A percentile compares a stretch with the other conserved stretches of the same genome.
phyloP scores from a whole-genome alignment of 176 grass and related monocot species.

The Hordeum marinum region DNA sequence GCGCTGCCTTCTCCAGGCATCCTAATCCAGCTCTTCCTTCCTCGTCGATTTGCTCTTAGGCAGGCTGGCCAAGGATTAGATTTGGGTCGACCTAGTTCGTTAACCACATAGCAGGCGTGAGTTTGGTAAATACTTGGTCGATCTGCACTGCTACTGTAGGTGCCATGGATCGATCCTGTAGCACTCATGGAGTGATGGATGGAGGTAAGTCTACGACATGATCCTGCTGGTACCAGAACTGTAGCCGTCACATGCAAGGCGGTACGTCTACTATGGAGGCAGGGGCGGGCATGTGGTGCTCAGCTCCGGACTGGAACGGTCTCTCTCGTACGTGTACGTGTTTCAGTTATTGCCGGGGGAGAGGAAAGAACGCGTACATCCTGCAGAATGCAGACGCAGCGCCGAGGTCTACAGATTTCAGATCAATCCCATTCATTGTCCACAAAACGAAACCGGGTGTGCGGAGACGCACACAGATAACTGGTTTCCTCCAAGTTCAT shows the following conservation, averaged over 20 bases:
- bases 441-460: not conserved
- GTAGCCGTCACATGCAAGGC: not conserved
- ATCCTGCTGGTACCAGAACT: not conserved
- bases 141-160: not conserved
- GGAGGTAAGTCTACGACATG: no score
- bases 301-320: not conserved
- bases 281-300: not conserved
- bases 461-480: not conserved
- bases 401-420: not conserved
- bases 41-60: not conserved
- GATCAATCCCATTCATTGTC: not conserved
- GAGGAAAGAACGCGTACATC: not conserved
- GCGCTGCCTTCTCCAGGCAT: not conserved
- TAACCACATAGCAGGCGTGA: no score
- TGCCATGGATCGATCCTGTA: not conserved
- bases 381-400: not conserved
- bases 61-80: not conserved
- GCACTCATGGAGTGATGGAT: not conserved
- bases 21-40: not conserved
- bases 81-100: not conserved
- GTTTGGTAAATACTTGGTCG: not conserved
- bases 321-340: not conserved
- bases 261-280: not conserved
- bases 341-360: not conserved
- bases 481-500: not conserved